phyloP scores from a whole-genome alignment of 192 early-diverging fungal genomes.

The Pilobolus umbonatus region DNA sequence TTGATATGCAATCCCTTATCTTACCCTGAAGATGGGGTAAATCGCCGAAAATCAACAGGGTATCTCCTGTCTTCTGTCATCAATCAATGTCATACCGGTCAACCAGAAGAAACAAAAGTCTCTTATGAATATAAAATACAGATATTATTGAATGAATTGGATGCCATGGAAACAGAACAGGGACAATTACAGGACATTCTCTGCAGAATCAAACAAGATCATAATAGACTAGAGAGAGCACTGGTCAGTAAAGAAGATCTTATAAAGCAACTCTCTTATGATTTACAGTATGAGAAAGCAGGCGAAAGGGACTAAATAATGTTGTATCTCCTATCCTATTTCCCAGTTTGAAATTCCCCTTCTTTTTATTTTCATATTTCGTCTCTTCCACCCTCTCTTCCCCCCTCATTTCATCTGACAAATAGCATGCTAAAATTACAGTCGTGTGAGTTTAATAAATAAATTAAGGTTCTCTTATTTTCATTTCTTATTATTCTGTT shows the following conservation, averaged over 20 bases:
- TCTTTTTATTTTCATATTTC: background rate
- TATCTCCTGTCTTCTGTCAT: background rate
- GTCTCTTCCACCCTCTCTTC: background rate
- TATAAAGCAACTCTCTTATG: conserved; percentile 2
- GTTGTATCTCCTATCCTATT: no score
- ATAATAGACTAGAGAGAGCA: background rate
- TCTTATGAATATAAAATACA: conserved; percentile 10
- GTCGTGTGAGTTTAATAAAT: background rate
- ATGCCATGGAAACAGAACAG: conserved; percentile 14
- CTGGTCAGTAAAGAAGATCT: background rate
- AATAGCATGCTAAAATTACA: background rate
- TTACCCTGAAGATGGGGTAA: background rate
- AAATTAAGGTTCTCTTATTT: background rate
- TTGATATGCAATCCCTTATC: background rate
- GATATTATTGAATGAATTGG: conserved; percentile 10
- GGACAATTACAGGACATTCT: no score
- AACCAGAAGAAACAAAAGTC: no score
- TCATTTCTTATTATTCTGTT: background rate
- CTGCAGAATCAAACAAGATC: no score
- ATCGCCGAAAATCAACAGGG: conserved; percentile 6
- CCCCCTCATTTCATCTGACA: background rate
- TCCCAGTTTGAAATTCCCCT: background rate
- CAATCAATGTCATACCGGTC: background rate
- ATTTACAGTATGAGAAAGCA: background rate
- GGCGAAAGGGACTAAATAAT: no score